Evolutionary conservation across 208 protist species (phyloP), one percentile per base, ranked within the genome.

Genomic region (Leishmania major): DNA sequence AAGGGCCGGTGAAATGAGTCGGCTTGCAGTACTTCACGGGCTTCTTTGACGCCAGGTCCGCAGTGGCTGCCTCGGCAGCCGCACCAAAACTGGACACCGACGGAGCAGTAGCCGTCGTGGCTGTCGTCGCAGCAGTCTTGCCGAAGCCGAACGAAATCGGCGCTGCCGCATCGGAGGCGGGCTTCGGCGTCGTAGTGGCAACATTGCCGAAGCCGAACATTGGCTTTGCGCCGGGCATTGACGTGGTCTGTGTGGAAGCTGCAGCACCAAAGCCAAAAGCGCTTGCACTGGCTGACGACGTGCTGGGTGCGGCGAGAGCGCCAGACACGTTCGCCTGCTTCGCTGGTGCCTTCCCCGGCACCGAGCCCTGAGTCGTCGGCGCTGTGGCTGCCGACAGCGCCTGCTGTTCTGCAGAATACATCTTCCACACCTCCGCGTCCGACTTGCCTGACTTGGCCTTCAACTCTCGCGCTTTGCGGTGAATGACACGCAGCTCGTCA

Each of bases 1-100:
- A 93, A 19, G 91, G 89, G 2, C 94, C 94, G 35, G 91, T 95
- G 80, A 95, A 94, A 86, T 97, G 92, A 37, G 69, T 88, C 19
- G 94, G 86, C 53, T 93, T 83, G 72, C 91, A 94, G 80, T 91
- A 94, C 64, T 84, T 85, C 40, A 89, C 82, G 37, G 84, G 51
- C 67, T 77, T 67, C 55, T 79, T 59, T 49, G 84, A 75, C 31
- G 45, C 51, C 28, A 2, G 57, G 37, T 62, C 55, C 40, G 49
- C 55, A 47, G 75, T 78, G 55, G 75, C 55, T 13, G 78, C 62
- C 43, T 69, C 35, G n/a, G 79, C 60, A n/a, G 57, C 47, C 0
- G 76, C 74, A 37, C 86, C 86, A 81, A 84, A 88, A 57, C 79
- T 77, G 43, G 88, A 82, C 37, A 62, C 45, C 28, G 79, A 31